phyloP scores from a whole-genome alignment of 106 monocot species.

The Dendrobium huoshanense region DNA sequence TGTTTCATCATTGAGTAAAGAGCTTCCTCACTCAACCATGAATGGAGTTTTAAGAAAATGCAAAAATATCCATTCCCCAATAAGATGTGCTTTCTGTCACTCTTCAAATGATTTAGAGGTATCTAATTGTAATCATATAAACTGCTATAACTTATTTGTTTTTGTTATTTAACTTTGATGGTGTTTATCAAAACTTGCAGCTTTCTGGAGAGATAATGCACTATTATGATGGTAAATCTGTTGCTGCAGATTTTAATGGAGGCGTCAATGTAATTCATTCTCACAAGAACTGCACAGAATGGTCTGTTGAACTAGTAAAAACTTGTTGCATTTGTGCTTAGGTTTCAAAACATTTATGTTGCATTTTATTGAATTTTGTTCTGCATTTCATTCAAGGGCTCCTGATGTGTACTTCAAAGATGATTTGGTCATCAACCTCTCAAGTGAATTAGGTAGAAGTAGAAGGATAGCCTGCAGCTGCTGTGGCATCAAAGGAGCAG shows the following conservation, averaged over 20 bases:
- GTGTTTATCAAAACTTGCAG: slow-evolving; percentile 27
- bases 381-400: slow-evolving; percentile 50
- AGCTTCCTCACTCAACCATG: not conserved
- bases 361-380: not conserved
- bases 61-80: slow-evolving; percentile 17
- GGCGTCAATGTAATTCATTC: slow-evolving; percentile 57
- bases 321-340: not conserved
- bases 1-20: not conserved
- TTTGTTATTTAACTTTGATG: not conserved
- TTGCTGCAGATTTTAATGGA: slow-evolving; percentile 47
- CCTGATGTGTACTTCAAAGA: slow-evolving; percentile 92
- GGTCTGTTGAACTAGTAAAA: slow-evolving; percentile 23
- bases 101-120: slow-evolving; percentile 61
- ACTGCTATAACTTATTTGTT: not conserved
- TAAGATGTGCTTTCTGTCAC: slow-evolving; percentile 81
- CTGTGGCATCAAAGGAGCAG: slow-evolving; percentile 88
- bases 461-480: slow-evolving; percentile 79
- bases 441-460: slow-evolving; percentile 74
- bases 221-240: slow-evolving; percentile 71
- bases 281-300: slow-evolving; percentile 88
- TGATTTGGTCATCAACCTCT: slow-evolving; percentile 66
- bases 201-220: slow-evolving; percentile 91
- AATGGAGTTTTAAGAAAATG: slow-evolving; percentile 43
- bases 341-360: not conserved
- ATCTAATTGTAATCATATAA: slow-evolving; percentile 5